Evolutionary conservation across 2,329 filamentous ascomycete genomes (phyloP).

Genomic region (Fusarium palustre): DNA sequence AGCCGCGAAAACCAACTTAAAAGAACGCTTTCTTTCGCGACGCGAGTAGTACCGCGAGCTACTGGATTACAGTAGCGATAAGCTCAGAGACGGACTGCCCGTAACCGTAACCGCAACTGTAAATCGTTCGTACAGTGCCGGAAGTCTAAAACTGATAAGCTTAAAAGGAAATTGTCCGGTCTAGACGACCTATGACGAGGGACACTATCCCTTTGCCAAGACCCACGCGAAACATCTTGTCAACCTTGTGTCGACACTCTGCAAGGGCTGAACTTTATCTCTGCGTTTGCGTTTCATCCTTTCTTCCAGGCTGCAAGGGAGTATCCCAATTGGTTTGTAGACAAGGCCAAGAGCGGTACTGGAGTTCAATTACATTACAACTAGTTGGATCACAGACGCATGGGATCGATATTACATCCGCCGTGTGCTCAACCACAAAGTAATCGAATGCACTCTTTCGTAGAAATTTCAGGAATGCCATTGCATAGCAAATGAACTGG

Average conservation of each 20-base stretch:
- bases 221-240: too few species aligned
- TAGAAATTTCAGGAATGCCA: not conserved
- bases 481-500: not conserved
- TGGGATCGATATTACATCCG: not conserved
- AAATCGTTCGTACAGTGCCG: not conserved
- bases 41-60: not conserved
- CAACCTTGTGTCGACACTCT: too few species aligned
- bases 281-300: too few species aligned
- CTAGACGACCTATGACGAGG: too few species aligned
- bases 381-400: not conserved
- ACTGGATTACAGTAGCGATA: not conserved
- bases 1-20: too few species aligned
- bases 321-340: not conserved
- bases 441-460: not conserved
- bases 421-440: not conserved
- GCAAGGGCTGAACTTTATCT: too few species aligned
- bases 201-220: too few species aligned
- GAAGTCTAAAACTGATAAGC: not conserved
- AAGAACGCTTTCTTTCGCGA: not conserved
- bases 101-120: not conserved
- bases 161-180: not conserved
- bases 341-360: not conserved
- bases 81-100: not conserved
- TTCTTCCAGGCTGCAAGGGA: not conserved
- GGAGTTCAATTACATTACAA: not conserved